Evolutionary conservation across 1,284 basidiomycete genomes (phyloP).

Genomic region (Boletus semigastroideus): DNA sequence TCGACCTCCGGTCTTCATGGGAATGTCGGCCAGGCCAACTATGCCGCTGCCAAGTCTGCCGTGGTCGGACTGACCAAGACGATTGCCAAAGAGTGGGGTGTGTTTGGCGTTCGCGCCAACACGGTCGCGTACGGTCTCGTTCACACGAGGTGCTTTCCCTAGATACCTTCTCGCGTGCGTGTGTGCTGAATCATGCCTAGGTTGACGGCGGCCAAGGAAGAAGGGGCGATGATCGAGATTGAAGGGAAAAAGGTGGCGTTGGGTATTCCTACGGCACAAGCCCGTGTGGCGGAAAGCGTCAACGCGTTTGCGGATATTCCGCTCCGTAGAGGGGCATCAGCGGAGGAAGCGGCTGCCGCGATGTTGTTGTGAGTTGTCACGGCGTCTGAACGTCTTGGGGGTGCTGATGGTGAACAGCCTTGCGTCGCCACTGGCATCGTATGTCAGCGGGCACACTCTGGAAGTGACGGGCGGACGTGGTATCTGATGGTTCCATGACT

Average conservation of each 20-base stretch:
- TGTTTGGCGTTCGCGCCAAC: constrained; percentile 80
- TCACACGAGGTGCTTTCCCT: constrained; percentile 56
- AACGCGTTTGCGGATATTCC: constrained; percentile 60
- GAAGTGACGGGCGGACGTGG: constrained; percentile 78
- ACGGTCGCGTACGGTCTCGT: constrained; percentile 78
- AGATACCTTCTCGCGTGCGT: background rate
- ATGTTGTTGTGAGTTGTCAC: constrained; percentile 63
- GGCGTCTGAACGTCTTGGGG: background rate
- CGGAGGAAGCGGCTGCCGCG: constrained; percentile 76
- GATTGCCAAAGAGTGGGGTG: constrained; percentile 85
- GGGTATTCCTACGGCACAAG: constrained; percentile 64
- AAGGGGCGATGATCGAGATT: constrained; percentile 74
- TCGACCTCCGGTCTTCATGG: constrained; percentile 79
- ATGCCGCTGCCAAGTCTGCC: constrained; percentile 76
- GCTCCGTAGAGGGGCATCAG: constrained; percentile 68
- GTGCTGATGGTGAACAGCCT: constrained; percentile 44
- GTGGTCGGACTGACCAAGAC: constrained; percentile 82
- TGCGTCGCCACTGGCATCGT: constrained; percentile 75
- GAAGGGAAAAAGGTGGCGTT: constrained; percentile 82
- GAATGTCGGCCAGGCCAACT: constrained; percentile 85
- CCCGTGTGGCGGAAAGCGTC: constrained; percentile 31
- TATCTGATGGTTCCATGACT: constrained; percentile 46
- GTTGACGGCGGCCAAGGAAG: constrained; percentile 73
- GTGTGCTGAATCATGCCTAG: constrained; percentile 31
- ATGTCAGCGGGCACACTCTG: constrained; percentile 80